Conservation (phyloP, 2,329 filamentous ascomycete species). For the Fusarium nodosum region DNA sequence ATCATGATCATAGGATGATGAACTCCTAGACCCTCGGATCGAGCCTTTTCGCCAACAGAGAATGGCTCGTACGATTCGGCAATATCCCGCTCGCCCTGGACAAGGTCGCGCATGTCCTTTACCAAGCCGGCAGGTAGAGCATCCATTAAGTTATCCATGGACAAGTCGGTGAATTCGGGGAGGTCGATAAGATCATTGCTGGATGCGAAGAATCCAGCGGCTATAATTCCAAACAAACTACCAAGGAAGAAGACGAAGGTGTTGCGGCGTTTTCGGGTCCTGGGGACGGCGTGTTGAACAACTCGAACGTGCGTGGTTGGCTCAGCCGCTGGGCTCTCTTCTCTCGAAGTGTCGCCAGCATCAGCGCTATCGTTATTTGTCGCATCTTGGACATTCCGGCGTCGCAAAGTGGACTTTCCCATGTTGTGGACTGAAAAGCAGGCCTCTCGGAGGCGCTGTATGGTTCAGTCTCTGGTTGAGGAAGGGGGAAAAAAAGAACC, state of each 20-base stretch:
- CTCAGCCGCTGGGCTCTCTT: slow-evolving; percentile 49
- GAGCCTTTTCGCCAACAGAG: slow-evolving; percentile 86
- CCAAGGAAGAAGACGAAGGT: slow-evolving; percentile 89
- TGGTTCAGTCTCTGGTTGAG: slow-evolving; percentile 23
- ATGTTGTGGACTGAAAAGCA: slow-evolving; percentile 42
- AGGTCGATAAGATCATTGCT: slow-evolving; percentile 91
- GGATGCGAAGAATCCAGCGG: slow-evolving; percentile 89
- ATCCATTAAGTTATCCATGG: slow-evolving; percentile 88
- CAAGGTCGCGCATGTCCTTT: slow-evolving; percentile 85
- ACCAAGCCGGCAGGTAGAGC: slow-evolving; percentile 88
- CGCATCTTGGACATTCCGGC: slow-evolving; percentile 47
- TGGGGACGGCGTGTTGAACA: slow-evolving; percentile 59
- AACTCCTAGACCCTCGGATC: slow-evolving; percentile 82
- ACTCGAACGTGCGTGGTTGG: slow-evolving; percentile 58
- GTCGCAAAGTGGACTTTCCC: slow-evolving; percentile 55
- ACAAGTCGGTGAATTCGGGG: slow-evolving; percentile 76
- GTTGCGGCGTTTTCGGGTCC: slow-evolving; percentile 78
- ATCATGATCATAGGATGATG: slow-evolving; percentile 96
- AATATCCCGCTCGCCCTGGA: slow-evolving; percentile 85
- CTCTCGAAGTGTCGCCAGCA: slow-evolving; percentile 43
- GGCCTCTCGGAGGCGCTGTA: slow-evolving; percentile 41
- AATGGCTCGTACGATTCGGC: slow-evolving; percentile 94
- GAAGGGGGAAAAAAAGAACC: slow-evolving; percentile 3
- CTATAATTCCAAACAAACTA: slow-evolving; percentile 89
- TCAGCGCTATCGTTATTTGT: slow-evolving; percentile 36